Evolutionary conservation across 2,329 filamentous ascomycete species (phyloP).

Genomic region (Blastomyces silverae): DNA sequence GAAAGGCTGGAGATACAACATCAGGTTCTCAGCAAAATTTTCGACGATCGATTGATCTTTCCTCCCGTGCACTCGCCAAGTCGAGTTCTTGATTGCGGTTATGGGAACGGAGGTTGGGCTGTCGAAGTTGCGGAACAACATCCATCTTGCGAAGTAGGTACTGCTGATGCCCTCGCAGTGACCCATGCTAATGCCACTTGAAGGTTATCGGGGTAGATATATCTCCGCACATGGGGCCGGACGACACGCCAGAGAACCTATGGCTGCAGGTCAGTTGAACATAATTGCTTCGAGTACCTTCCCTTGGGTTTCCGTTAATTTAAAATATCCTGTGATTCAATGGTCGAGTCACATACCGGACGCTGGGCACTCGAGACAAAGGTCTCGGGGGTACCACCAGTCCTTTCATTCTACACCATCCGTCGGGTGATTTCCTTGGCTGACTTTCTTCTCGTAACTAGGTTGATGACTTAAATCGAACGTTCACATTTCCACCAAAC

Average conservation of each 20-base stretch:
- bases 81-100: slow-evolving; percentile 65
- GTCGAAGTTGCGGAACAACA: slow-evolving; percentile 59
- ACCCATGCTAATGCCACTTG: slow-evolving; percentile 9
- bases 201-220: slow-evolving; percentile 67
- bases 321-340: not conserved
- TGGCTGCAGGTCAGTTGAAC: slow-evolving; percentile 52
- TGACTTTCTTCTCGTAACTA: slow-evolving; percentile 25
- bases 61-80: slow-evolving; percentile 55
- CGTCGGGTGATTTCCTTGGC: slow-evolving; percentile 11
- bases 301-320: not conserved
- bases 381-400: not conserved
- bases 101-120: slow-evolving; percentile 65
- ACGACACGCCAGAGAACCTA: slow-evolving; percentile 58
- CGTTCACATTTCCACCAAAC: slow-evolving; percentile 61
- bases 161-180: not conserved
- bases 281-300: not conserved
- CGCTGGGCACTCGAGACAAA: too few species aligned
- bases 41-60: slow-evolving; percentile 62
- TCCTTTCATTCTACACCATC: not conserved
- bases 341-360: not conserved
- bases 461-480: slow-evolving; percentile 64
- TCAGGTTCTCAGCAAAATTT: slow-evolving; percentile 55
- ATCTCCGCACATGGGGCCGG: slow-evolving; percentile 61
- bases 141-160: slow-evolving; percentile 57
- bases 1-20: slow-evolving; percentile 60